Base-by-base conservation (phyloP, 1,139 yeast genomes). In the Debaryomyces psychrophilus region DNA sequence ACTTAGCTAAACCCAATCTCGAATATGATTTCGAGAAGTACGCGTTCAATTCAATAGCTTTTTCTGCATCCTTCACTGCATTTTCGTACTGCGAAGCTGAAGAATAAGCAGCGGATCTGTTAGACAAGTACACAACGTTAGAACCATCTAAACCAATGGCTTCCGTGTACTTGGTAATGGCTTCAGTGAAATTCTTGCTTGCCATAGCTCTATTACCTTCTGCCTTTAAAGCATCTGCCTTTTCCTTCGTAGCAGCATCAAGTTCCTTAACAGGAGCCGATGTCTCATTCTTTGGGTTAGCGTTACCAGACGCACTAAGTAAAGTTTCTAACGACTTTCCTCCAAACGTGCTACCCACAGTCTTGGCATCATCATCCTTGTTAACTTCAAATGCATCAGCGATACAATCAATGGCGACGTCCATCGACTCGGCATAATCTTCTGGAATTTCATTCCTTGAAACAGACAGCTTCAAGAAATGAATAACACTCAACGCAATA, bases 101-200 rank as follows among this genome's bases (percentile, higher is more conserved):
- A 14, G 96, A 88, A 67, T 87, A 83, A 5, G 99, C 99, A 42
- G 99, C 99, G 14, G 99, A 98, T 64, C 99, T 83, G 73, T 93
- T 93, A 29, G 98, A 90, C 52, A 80, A 82, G 69, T 86, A 95
- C 23, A 95, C 88, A 12, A 90, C 92, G 64, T 90, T 90, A 12
- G 77, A 65, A 44, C 90, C 82, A 53, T 85, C 79, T 46, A 86
- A 68, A 27, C 71, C 82, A 52, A 92, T 82, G n/a, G 99, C 98
- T 50, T 80, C 81, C 8, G 96, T 79, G 68, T 93, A 93, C 56
- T 86, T 83, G 22, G 73, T 76, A 50, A 90, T 77, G 11, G 99
- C 98, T 29, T 67, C 76, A 5, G 71, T 73, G 60, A 79, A 92
- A 57, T 90, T 81, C 62, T 78, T 85, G 45, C 75, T 74, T n/a